Conservation (phyloP, 768 basidiomycete genomes). For the Tulasnella sp. region DNA sequence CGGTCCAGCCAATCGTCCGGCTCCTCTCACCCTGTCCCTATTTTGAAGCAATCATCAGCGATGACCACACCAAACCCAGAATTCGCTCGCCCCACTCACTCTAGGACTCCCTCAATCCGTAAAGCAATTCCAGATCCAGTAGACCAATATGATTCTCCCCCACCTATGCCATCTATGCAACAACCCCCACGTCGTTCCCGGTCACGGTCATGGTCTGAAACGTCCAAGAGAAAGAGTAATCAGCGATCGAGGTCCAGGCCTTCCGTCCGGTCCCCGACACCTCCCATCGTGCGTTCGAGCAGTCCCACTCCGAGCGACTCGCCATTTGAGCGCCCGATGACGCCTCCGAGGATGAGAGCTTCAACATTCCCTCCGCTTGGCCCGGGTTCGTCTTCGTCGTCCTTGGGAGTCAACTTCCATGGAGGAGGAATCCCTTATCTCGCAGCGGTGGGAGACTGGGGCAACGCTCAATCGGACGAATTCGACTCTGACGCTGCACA, state of each 20-base stretch:
- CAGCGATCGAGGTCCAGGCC: not conserved
- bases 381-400: not conserved
- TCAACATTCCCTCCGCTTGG: not conserved
- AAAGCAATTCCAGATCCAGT: not conserved
- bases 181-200: not conserved
- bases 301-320: not conserved
- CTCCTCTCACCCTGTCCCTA: not conserved
- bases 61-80: not conserved
- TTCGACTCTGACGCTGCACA: not conserved
- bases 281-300: conserved; percentile 16
- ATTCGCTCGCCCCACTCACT: not conserved
- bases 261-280: conserved; percentile 23
- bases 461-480: not conserved
- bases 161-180: not conserved
- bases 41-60: not conserved
- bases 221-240: not conserved
- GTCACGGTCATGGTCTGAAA: not conserved
- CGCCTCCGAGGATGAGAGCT: not conserved
- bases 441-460: not conserved
- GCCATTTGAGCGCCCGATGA: not conserved
- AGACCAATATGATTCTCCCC: conserved; percentile 1
- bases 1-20: not conserved
- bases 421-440: not conserved
- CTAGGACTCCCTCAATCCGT: not conserved
- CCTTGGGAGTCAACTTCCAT: not conserved